Conservation (phyloP, 805 yeast species). For the Starmerella tilneyi region DNA sequence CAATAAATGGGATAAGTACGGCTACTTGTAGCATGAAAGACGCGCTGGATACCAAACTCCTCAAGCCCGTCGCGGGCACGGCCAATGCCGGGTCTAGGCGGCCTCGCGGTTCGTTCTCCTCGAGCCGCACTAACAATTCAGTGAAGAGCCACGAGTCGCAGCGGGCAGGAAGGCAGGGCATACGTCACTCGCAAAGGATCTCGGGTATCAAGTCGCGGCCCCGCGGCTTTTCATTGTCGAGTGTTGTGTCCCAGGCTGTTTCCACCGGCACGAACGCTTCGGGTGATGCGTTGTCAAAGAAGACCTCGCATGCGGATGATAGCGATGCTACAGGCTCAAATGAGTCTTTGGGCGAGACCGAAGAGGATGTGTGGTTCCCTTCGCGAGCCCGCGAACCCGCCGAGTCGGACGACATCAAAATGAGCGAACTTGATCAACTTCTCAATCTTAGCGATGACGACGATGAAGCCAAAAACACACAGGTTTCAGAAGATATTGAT, state of each 20-base stretch:
- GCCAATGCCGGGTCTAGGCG: constrained; percentile 4
- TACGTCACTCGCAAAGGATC: constrained; percentile 10
- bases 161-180: constrained; percentile 5
- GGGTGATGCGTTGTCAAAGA: constrained; percentile 8
- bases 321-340: constrained; percentile 29
- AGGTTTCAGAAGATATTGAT: not conserved
- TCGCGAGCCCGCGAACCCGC: constrained; percentile 36
- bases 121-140: constrained; percentile 4
- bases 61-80: constrained; percentile 1
- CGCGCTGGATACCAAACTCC: constrained; percentile 5
- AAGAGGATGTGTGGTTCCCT: constrained; percentile 96
- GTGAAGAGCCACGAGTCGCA: not conserved
- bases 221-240: constrained; percentile 16
- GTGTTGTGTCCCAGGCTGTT: constrained; percentile 17
- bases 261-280: constrained; percentile 9
- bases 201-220: constrained; percentile 10
- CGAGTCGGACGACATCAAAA: constrained; percentile 69
- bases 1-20: constrained; percentile 3
- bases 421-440: constrained; percentile 58
- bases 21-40: constrained; percentile 1
- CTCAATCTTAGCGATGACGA: constrained; percentile 22
- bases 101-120: constrained; percentile 11
- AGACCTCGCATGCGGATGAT: constrained; percentile 23
- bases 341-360: constrained; percentile 59
- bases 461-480: not conserved